Base-by-base conservation (phyloP, 1,284 basidiomycete species). In the Rhodotorula mucilaginosa region DNA sequence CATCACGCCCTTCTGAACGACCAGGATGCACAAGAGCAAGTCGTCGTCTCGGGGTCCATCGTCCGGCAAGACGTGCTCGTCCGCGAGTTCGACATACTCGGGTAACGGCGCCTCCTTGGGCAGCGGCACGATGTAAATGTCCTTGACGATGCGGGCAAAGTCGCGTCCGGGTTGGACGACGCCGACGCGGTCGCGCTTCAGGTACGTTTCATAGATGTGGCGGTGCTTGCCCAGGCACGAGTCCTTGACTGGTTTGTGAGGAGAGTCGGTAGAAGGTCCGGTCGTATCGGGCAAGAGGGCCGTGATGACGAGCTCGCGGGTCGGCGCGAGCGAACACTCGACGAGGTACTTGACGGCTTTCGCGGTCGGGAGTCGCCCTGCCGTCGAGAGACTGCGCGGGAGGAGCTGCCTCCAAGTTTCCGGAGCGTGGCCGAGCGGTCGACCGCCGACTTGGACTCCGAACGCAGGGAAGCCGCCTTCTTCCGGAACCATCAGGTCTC, bases 91-190 rank as follows among this genome's bases (percentile, higher is more conserved):
- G 72, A 95, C 86, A 77, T 89, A 93, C 70, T 95, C 92, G 0
- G 93, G 94, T 0, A 92, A 81, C 0, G 88, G 83, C 63, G 90
- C 86, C 39, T 82, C 84, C 21, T 90, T 85, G 26, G 86, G 83
- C 10, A 97, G 81, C 2, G 94, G 94, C 29, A 96, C 86, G 70
- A 96, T 86, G 79, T 97, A 97, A 48, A 96, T 82, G 80, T 97
- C 94, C 74, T 89, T 89, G 46, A 92, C 91, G 58, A 74, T 52
- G 29, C 69, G 65, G 49, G 69, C 70, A 10, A 77, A 56, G 66
- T 74, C 73, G 39, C 71, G 66, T 26, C 72, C 59, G 19, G 77
- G 74, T n/a, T 74, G 71, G 26, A 77, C 71, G 39, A 80, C 79
- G 23, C 79, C 79, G 58, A 76, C 69, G 13, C 79, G 75, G 44